These are phyloP conservation scores for Leccinum incarnatum DNA, from an alignment of 768 basidiomycete species.

Conservation along the genomic window DNA sequence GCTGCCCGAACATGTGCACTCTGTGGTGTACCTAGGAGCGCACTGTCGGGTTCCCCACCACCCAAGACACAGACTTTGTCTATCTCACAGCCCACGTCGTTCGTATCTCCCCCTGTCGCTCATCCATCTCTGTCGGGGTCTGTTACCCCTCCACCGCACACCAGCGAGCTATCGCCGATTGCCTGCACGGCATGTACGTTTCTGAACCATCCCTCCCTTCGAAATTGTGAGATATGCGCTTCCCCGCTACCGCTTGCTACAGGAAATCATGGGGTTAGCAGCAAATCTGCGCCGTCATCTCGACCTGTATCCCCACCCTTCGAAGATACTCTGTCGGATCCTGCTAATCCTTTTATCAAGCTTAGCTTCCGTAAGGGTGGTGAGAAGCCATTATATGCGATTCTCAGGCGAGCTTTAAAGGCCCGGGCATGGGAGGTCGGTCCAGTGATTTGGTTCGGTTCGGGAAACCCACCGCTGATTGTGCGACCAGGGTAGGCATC, in stretches of 20 bases:
- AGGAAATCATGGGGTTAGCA: conserved; percentile 24
- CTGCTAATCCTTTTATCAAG: conserved; percentile 55
- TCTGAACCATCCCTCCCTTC: conserved; percentile 75
- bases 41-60: conserved; percentile 28
- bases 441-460: not conserved
- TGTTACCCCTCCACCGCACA: conserved; percentile 20
- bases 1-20: conserved; percentile 70
- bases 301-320: conserved; percentile 54
- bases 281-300: conserved; percentile 65
- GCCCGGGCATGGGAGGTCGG: conserved; percentile 75
- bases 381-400: conserved; percentile 76
- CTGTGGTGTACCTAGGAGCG: conserved; percentile 73
- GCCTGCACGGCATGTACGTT: conserved; percentile 91
- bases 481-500: conserved; percentile 27
- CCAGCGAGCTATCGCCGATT: conserved; percentile 35
- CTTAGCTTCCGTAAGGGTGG: conserved; percentile 92
- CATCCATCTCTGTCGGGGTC: conserved; percentile 18
- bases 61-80: conserved; percentile 29
- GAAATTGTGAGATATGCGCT: conserved; percentile 81
- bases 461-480: conserved; percentile 1
- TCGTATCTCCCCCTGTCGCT: conserved; percentile 31
- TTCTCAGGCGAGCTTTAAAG: conserved; percentile 67
- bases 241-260: conserved; percentile 52
- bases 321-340: conserved; percentile 23
- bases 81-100: conserved; percentile 38